Evolutionary conservation across 2,329 filamentous ascomycete species (phyloP), one percentile per base, ranked within the genome.

Genomic region (Phialophora macrospora): DNA sequence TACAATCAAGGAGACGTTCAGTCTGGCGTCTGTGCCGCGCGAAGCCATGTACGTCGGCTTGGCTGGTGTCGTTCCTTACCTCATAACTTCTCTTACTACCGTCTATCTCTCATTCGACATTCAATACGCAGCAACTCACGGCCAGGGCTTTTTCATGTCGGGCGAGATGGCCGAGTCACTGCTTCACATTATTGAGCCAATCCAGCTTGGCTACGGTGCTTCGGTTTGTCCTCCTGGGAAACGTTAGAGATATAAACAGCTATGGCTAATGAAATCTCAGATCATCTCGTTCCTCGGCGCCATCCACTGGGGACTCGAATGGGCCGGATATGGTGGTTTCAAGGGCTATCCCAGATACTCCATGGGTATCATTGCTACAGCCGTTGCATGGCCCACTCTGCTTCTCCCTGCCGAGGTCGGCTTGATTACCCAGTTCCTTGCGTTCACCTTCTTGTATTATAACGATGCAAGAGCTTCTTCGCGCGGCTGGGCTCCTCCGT

Each of bases 211-310:
- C 65, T 97, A 96, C 73, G 93, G 94, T 62, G 94, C 93, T 55
- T 87, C 96, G 64, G 88, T 90, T 81, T 77, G 87, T 83, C 48
- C n/a, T 24, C 48, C 20, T 41, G 24, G 14, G 54, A 44, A n/a
- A 12, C 22, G 17, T 20, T 55, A 60, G 28, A 28, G 2, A n/a
- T n/a, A n/a, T 22, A 55, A n/a, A 46, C 28, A n/a, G 38, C 17
- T 44, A 24, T 51, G 32, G 62, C 59, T 63, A 54, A 67, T 46
- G 17, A 12, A 12, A 24, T 3, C 6, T 30, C 68, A 90, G 88
- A 95, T 97, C 73, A 90, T 97, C 73, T 96, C 93, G 30, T 97
- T 97, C 83, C 86, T 97, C 1, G 94, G 94, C 52, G 93, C 93
- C 38, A 88, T 97, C 73, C 94, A 97, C 79, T 97, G 94, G 90